These are phyloP conservation scores for Gypsophila paniculata DNA, from an alignment of 179 eudicot genomes.

Conservation along the genomic window DNA sequence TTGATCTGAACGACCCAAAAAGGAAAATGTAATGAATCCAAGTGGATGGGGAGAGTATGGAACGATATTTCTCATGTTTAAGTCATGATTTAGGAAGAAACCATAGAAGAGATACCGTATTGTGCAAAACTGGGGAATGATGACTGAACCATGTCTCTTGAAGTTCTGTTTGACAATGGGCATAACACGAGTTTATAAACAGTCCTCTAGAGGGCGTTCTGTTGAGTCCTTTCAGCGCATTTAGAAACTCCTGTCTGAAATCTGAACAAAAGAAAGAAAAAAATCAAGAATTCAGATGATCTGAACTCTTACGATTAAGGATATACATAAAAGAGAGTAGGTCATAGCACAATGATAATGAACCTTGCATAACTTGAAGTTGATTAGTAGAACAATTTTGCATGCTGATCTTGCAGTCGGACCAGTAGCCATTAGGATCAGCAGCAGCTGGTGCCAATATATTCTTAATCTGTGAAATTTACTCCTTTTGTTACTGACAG, in stretches of 20 bases:
- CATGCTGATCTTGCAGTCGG: conserved; percentile 63
- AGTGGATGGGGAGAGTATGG: neutral
- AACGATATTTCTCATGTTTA: neutral
- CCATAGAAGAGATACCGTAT: conserved; percentile 33
- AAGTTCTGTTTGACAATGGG: conserved; percentile 78
- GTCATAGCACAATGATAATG: neutral
- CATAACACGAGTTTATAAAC: conserved; percentile 80
- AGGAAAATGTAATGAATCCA: no score
- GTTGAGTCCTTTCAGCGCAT: conserved; percentile 41
- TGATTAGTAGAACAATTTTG: conserved; percentile 62
- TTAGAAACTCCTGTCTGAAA: conserved; percentile 59
- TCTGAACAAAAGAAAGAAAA: conserved; percentile 30
- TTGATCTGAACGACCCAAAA: no score
- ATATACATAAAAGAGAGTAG: neutral
- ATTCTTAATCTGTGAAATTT: conserved; percentile 57
- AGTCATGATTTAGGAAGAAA: neutral
- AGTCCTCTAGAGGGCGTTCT: conserved; percentile 54
- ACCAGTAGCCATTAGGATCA: conserved; percentile 74
- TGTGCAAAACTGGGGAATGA: conserved; percentile 51
- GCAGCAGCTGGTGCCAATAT: conserved; percentile 72
- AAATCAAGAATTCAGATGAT: neutral
- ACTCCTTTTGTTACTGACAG: neutral
- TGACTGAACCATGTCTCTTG: conserved; percentile 73
- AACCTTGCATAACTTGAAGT: conserved; percentile 73
- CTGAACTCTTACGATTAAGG: no score